Conservation (phyloP, 306 rosid species). For the Dalbergia cultrata region DNA sequence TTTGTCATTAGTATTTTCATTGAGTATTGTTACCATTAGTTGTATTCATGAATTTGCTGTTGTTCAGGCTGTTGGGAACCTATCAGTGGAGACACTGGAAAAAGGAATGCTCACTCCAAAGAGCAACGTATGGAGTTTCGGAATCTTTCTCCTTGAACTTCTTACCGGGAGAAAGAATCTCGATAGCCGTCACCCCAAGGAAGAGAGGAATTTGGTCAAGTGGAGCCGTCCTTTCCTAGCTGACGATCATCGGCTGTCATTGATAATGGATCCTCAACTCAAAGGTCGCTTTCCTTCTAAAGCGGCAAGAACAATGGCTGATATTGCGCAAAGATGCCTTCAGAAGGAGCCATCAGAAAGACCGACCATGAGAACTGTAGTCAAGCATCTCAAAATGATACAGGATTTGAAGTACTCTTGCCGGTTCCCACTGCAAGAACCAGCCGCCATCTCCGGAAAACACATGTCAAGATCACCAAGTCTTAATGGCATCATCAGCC, state of each 20-base stretch:
- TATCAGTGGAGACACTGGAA: conserved; percentile 93
- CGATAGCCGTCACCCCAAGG: conserved; percentile 90
- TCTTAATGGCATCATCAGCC: conserved; percentile 76
- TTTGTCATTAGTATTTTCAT: conserved; percentile 1
- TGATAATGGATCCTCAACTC: conserved; percentile 94
- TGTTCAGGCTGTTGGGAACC: conserved; percentile 88
- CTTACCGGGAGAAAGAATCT: conserved; percentile 95
- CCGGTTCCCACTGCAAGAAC: conserved; percentile 91
- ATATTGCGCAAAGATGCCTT: conserved; percentile 90
- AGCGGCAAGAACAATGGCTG: conserved; percentile 91
- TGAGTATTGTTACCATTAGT: conserved; percentile 20
- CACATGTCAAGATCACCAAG: conserved; percentile 91
- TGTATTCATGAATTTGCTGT: conserved; percentile 23
- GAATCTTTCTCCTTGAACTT: conserved; percentile 87
- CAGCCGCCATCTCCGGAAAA: conserved; percentile 67
- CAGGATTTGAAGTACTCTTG: conserved; percentile 86
- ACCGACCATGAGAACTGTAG: conserved; percentile 95
- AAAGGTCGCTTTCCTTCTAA: conserved; percentile 91
- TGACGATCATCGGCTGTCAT: conserved; percentile 77
- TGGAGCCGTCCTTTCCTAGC: conserved; percentile 96
- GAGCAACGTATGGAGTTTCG: conserved; percentile 98
- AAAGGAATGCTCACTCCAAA: conserved; percentile 96
- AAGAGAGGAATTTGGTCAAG: conserved; percentile 92
- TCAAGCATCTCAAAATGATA: conserved; percentile 73
- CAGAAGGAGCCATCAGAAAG: conserved; percentile 95